phyloP scores from a whole-genome alignment of 1,284 basidiomycete genomes.

The Cerioporus squamosus region DNA sequence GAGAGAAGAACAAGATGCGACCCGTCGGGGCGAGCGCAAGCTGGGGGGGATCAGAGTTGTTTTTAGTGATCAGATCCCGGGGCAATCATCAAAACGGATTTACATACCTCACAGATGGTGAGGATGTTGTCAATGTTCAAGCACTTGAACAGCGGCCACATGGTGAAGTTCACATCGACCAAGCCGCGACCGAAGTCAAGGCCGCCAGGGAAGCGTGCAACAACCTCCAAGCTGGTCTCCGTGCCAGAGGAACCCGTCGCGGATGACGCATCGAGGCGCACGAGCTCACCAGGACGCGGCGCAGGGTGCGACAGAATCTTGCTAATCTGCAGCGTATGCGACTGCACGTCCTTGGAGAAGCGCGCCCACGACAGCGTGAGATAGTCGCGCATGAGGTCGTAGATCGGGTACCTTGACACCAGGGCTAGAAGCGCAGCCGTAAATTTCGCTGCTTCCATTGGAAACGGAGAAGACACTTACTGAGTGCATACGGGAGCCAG shows the following conservation, averaged over 20 bases:
- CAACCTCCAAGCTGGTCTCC: slow-evolving; percentile 79
- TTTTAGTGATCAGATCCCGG: no score
- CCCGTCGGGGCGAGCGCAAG: slow-evolving; percentile 94
- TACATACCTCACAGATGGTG: slow-evolving; percentile 93
- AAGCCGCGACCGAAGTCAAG: slow-evolving; percentile 83
- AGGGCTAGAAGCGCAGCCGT: slow-evolving; percentile 53
- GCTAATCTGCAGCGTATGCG: slow-evolving; percentile 83
- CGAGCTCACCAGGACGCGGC: slow-evolving; percentile 84
- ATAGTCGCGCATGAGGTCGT: slow-evolving; percentile 92
- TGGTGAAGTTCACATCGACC: slow-evolving; percentile 90
- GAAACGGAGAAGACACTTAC: slow-evolving; percentile 50
- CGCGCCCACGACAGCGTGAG: slow-evolving; percentile 91
- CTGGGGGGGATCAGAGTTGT: slow-evolving; percentile 37
- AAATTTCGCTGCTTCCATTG: background rate
- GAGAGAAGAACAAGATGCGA: slow-evolving; percentile 87
- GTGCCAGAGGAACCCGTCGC: slow-evolving; percentile 44
- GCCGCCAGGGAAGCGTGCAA: slow-evolving; percentile 84
- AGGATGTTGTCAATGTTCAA: slow-evolving; percentile 94
- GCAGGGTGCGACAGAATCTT: slow-evolving; percentile 85
- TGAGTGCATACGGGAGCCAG: slow-evolving; percentile 91
- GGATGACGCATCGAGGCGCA: slow-evolving; percentile 79
- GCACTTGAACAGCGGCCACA: slow-evolving; percentile 97
- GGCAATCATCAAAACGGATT: slow-evolving; percentile 15
- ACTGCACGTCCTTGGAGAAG: slow-evolving; percentile 90
- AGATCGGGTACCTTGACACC: slow-evolving; percentile 90